Base-by-base conservation (phyloP, 2,329 filamentous ascomycete genomes). In the Cytospora piceae region DNA sequence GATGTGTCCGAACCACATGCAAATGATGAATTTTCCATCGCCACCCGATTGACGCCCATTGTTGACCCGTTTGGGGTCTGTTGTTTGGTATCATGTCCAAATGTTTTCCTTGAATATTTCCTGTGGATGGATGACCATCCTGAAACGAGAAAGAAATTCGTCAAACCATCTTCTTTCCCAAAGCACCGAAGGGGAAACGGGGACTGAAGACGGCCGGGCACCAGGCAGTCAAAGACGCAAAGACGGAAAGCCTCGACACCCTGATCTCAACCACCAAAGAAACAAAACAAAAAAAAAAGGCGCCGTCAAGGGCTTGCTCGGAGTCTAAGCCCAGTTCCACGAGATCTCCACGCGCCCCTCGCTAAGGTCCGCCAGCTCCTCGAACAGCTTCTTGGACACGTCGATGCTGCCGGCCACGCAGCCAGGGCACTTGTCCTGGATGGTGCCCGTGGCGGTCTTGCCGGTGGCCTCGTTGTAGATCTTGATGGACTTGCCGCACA, bases 401-500 rank as follows among this genome's bases (percentile, higher is more conserved):
- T 68, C 67, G 42, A 68, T 68, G 58, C 66, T 60, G 20, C 53
- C 58, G 3, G 7, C 4, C 9, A 3, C 20, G 49, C 67, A 68
- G 55, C 67, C 61, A 31, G 66, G 66, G 65, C 67, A 68, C 39
- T 72, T 71, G 22, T 71, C 68, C 31, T 52, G 62, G 46, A 64
- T 63, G 49, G 60, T 52, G 7, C 63, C 67, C 4, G 68, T 67
- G 12, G 66, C 60, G 61, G 73, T 74, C 69, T 77, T 78, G 67
- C 69, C 67, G 24, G 70, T 65, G 58, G 61, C 64, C 1, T 27
- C 37, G 56, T 66, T 68, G 56, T 20, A 63, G 58, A 65, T 51
- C 37, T 53, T 61, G 63, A 65, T 65, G 58, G 79, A 86, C 79
- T 87, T 84, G 75, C 87, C 88, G 77, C 92, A 95, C 75, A 87